phyloP scores from a whole-genome alignment of 2,329 filamentous ascomycete species.

The Trichoderma afroharzianum region DNA sequence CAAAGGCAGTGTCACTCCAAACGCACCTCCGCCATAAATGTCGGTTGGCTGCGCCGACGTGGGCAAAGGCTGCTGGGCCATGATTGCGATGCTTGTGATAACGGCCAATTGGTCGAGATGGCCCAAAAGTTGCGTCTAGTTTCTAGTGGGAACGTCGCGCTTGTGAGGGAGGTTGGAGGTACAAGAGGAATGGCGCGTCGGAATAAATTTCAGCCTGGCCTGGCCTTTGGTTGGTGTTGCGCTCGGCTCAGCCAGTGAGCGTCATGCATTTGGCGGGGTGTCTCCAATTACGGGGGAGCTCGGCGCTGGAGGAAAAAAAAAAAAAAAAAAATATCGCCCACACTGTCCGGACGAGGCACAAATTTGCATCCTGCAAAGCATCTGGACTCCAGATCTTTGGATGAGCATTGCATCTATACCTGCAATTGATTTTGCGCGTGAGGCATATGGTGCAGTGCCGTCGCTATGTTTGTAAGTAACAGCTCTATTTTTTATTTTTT shows the following conservation, averaged over 20 bases:
- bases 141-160: constrained; percentile 25
- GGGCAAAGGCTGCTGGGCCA: constrained; percentile 55
- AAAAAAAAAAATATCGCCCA: neutral
- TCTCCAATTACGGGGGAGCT: constrained; percentile 16
- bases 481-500: neutral
- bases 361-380: constrained; percentile 11
- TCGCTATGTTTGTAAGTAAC: constrained; percentile 39
- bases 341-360: neutral
- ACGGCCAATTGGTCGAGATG: constrained; percentile 26
- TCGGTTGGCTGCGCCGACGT: constrained; percentile 58
- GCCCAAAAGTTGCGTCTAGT: neutral
- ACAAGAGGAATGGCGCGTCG: constrained; percentile 26
- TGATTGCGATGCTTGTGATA: constrained; percentile 28
- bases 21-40: constrained; percentile 59
- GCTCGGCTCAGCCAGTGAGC: constrained; percentile 13
- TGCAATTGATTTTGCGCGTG: constrained; percentile 3
- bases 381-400: neutral
- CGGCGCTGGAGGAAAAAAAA: neutral
- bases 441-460: constrained; percentile 15
- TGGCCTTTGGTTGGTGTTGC: constrained; percentile 9
- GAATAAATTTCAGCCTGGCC: constrained; percentile 33
- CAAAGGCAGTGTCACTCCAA: constrained; percentile 14
- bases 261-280: constrained; percentile 21
- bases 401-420: neutral
- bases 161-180: constrained; percentile 7